A percentile compares a stretch with the other conserved stretches of the same genome.
phyloP scores from a whole-genome alignment of 1,284 basidiomycete species.

The Fomitiporia mediterranea region DNA sequence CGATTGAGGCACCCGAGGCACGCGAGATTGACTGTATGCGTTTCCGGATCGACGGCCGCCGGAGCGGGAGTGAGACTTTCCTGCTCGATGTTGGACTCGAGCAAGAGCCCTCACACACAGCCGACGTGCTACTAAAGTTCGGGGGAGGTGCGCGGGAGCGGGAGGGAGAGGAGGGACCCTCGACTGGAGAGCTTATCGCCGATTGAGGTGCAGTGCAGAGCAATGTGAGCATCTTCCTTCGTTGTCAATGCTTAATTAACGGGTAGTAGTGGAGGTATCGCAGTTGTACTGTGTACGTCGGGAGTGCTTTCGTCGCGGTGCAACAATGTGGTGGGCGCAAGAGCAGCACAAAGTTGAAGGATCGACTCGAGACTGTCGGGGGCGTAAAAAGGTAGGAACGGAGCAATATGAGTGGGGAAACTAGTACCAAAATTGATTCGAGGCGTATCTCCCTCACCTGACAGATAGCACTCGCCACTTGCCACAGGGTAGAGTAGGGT shows the following conservation, averaged over 20 bases:
- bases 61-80: neutral
- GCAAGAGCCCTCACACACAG: too few relatives aligned
- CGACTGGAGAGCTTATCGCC: conserved; percentile 5
- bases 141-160: neutral
- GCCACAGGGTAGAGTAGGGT: too few relatives aligned
- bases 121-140: neutral
- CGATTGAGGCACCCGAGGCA: neutral
- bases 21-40: conserved; percentile 6
- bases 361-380: too few relatives aligned
- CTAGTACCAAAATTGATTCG: neutral
- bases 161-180: neutral
- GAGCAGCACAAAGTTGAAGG: too few relatives aligned
- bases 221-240: conserved; percentile 4
- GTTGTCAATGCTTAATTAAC: neutral
- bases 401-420: conserved; percentile 9
- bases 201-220: conserved; percentile 13
- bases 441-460: neutral
- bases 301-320: too few relatives aligned
- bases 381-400: neutral
- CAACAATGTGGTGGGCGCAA: too few relatives aligned
- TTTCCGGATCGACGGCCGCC: neutral
- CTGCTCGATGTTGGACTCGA: neutral
- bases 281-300: too few relatives aligned
- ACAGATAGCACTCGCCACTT: neutral
- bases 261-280: too few relatives aligned